Evolutionary conservation across 208 protist species (phyloP).

Genomic region (Trypanosoma melophagium): DNA sequence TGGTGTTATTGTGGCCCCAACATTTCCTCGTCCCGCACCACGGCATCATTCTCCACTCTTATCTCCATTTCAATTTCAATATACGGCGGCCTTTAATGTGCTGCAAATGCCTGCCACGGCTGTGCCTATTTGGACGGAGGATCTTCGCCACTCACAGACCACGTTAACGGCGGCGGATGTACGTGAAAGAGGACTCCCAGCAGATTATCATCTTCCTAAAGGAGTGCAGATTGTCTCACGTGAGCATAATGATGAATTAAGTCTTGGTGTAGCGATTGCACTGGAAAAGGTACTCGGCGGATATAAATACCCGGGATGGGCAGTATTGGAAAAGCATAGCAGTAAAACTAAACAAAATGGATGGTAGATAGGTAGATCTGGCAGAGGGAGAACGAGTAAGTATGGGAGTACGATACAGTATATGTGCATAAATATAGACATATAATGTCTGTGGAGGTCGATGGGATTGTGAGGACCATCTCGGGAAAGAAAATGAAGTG

Average conservation of each 20-base stretch:
- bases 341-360: not conserved
- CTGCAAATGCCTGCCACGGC: conserved; percentile 77
- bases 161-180: conserved; percentile 26
- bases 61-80: conserved; percentile 82
- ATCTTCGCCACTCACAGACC: conserved; percentile 24
- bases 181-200: conserved; percentile 24
- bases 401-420: too few relatives aligned
- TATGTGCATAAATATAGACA: too few relatives aligned
- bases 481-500: not conserved
- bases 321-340: conserved; percentile 37
- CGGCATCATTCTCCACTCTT: conserved; percentile 70
- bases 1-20: conserved; percentile 67
- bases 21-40: conserved; percentile 70
- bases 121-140: conserved; percentile 63
- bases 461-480: too few relatives aligned
- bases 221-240: conserved; percentile 79
- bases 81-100: conserved; percentile 87
- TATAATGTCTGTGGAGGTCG: too few relatives aligned
- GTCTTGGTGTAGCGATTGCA: conserved; percentile 60
- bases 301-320: conserved; percentile 84
- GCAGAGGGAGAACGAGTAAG: too few relatives aligned
- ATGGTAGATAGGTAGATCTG: too few relatives aligned
- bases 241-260: conserved; percentile 67
- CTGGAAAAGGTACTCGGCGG: conserved; percentile 64
- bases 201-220: conserved; percentile 68